Evolutionary conservation across 768 basidiomycete species (phyloP).

Genomic region (Pleurotus ostreatus): DNA sequence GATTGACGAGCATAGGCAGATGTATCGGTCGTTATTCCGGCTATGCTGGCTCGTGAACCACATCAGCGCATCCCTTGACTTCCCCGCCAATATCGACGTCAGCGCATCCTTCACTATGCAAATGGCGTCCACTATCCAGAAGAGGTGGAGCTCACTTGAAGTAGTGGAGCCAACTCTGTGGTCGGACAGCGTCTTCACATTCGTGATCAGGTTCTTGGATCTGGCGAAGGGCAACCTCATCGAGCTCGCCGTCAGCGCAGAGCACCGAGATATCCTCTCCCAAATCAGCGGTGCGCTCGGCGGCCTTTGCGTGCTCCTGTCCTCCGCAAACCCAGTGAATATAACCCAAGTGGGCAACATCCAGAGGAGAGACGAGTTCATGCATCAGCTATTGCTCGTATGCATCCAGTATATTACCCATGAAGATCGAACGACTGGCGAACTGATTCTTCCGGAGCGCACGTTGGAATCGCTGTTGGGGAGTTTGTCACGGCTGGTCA

Average conservation of each 20-base stretch:
- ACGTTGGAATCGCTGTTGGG: neutral
- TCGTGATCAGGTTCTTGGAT: constrained; percentile 1
- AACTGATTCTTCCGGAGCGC: neutral
- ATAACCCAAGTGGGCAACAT: neutral
- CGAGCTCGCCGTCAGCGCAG: neutral
- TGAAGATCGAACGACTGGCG: neutral
- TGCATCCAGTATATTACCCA: neutral
- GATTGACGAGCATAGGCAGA: neutral
- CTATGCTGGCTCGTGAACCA: constrained; percentile 2
- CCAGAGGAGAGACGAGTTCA: neutral
- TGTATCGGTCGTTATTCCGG: neutral
- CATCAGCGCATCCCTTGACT: neutral
- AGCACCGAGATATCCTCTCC: neutral
- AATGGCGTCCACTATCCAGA: neutral
- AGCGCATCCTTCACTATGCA: neutral
- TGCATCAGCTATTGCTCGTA: neutral
- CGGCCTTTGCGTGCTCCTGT: neutral
- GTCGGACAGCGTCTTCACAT: neutral
- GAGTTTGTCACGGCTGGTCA: neutral
- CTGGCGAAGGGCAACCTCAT: neutral
- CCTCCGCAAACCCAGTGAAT: neutral
- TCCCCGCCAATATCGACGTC: constrained; percentile 1
- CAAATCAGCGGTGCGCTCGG: neutral
- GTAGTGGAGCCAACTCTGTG: constrained; percentile 1
- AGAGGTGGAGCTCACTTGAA: neutral